Percentiles rank a stretch among this genome's conserved stretches.
phyloP scores from a whole-genome alignment of 371 early-diverging fungal species.

The Vittaforma corneae region DNA sequence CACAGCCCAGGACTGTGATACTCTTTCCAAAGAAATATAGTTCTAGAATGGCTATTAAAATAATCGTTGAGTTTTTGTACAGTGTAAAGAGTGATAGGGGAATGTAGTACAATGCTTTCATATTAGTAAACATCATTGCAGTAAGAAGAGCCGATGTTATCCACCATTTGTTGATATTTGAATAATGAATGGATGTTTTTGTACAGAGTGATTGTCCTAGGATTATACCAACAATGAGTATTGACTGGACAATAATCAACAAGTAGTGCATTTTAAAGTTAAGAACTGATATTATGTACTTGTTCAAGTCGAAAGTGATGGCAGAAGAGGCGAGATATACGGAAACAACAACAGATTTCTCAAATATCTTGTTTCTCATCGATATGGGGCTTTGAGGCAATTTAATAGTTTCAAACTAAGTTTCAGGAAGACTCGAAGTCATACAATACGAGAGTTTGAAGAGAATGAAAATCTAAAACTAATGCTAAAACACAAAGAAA shows the following conservation, averaged over 20 bases:
- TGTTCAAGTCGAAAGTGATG: conserved; percentile 52
- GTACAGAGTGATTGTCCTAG: too few relatives aligned
- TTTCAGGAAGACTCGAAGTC: too few relatives aligned
- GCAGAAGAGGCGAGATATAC: conserved; percentile 38
- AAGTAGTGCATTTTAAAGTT: conserved; percentile 44
- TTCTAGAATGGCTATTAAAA: conserved; percentile 85
- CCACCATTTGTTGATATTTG: conserved; percentile 68
- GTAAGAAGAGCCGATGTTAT: conserved; percentile 71
- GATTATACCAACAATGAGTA: conserved; percentile 29
- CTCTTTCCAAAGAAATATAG: conserved; percentile 67
- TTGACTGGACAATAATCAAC: conserved; percentile 48
- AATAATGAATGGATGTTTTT: too few relatives aligned
- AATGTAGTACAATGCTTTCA: conserved; percentile 77
- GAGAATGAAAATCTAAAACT: not conserved
- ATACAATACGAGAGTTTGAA: not conserved
- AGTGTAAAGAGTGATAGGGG: conserved; percentile 77
- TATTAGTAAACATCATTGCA: conserved; percentile 89
- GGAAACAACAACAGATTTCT: conserved; percentile 2
- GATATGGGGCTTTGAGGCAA: not conserved
- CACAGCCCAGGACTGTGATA: conserved; percentile 64
- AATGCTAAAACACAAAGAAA: not conserved
- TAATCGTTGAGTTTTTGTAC: conserved; percentile 92
- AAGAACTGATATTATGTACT: conserved; percentile 47
- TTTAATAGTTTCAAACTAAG: too few relatives aligned
- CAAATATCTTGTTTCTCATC: not conserved